These are phyloP conservation scores for Cladosporium austrohemisphaericum DNA, from an alignment of 2,329 filamentous ascomycete genomes.

Conservation along the genomic window DNA sequence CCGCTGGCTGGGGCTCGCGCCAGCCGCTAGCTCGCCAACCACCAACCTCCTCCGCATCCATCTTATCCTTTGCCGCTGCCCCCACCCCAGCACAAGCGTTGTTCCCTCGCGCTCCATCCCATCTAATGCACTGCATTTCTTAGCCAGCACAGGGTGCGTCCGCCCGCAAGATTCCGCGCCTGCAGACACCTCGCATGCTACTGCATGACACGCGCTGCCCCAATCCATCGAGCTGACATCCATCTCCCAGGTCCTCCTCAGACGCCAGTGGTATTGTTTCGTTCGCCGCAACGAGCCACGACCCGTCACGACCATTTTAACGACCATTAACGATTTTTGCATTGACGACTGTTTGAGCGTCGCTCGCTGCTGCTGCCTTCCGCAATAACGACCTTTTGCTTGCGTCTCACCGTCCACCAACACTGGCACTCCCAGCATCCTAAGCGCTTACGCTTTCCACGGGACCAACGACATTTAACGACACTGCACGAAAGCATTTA, in stretches of 20 bases:
- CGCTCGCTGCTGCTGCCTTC: slow-evolving; percentile 21
- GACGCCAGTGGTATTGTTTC: slow-evolving; percentile 23
- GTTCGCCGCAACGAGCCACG: slow-evolving; percentile 30
- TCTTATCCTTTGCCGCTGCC: slow-evolving; percentile 24
- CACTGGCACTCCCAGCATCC: slow-evolving; percentile 8
- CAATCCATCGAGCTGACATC: slow-evolving; percentile 11
- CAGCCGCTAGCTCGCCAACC: slow-evolving; percentile 26
- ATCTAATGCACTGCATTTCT: slow-evolving; percentile 35
- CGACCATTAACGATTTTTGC: slow-evolving; percentile 31
- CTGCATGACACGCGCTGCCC: slow-evolving; percentile 15
- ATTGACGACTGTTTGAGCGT: slow-evolving; percentile 33
- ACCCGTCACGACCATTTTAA: slow-evolving; percentile 34
- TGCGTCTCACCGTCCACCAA: slow-evolving; percentile 13
- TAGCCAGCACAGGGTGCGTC: slow-evolving; percentile 33
- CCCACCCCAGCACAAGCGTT: slow-evolving; percentile 26
- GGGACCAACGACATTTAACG: slow-evolving; percentile 14
- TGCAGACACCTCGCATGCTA: slow-evolving; percentile 21
- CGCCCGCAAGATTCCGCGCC: slow-evolving; percentile 19
- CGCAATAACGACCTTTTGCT: slow-evolving; percentile 14
- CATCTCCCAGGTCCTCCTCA: slow-evolving; percentile 8
- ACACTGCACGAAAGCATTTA: slow-evolving; percentile 10
- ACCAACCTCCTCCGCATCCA: slow-evolving; percentile 25
- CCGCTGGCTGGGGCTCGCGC: slow-evolving; percentile 11
- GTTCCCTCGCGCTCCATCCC: slow-evolving; percentile 29
- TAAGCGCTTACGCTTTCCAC: slow-evolving; percentile 13